These are phyloP conservation scores for Coniochaeta sp. DNA, from an alignment of 2,329 filamentous ascomycete species.

Conservation along the genomic window DNA sequence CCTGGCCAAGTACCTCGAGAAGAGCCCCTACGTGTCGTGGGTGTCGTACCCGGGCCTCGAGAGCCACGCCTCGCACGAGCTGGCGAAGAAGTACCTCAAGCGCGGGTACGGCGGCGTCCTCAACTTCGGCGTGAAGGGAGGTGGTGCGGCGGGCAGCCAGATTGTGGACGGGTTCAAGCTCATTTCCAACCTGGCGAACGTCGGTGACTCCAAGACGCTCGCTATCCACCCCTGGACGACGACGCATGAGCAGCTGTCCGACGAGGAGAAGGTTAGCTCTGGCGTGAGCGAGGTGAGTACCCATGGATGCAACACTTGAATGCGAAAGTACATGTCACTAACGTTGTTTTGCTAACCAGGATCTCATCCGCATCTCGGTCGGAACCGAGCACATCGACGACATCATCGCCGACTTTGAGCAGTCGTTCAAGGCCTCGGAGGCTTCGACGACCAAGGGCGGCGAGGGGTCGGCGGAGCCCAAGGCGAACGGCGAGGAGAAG, in stretches of 20 bases:
- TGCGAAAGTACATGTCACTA: too few species aligned
- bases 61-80: constrained; percentile 70
- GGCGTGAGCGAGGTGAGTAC: constrained; percentile 67
- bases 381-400: constrained; percentile 97
- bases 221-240: constrained; percentile 95
- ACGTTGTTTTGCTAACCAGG: constrained; percentile 37
- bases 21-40: constrained; percentile 80
- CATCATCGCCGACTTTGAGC: constrained; percentile 91
- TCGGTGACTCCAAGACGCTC: constrained; percentile 90
- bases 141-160: constrained; percentile 72
- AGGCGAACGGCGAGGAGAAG: constrained; percentile 28
- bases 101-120: constrained; percentile 85
- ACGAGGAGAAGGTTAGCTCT: constrained; percentile 71
- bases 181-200: constrained; percentile 92
- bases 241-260: constrained; percentile 84
- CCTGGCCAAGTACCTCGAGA: constrained; percentile 76
- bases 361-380: constrained; percentile 90
- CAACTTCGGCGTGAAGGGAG: constrained; percentile 89
- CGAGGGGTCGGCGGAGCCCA: constrained; percentile 19
- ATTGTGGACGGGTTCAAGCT: constrained; percentile 93
- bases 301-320: background rate
- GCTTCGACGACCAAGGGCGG: constrained; percentile 34
- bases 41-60: constrained; percentile 87
- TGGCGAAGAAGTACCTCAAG: constrained; percentile 81
- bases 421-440: constrained; percentile 65